phyloP scores from a whole-genome alignment of 2,329 filamentous ascomycete species.

The Fusarium citri region DNA sequence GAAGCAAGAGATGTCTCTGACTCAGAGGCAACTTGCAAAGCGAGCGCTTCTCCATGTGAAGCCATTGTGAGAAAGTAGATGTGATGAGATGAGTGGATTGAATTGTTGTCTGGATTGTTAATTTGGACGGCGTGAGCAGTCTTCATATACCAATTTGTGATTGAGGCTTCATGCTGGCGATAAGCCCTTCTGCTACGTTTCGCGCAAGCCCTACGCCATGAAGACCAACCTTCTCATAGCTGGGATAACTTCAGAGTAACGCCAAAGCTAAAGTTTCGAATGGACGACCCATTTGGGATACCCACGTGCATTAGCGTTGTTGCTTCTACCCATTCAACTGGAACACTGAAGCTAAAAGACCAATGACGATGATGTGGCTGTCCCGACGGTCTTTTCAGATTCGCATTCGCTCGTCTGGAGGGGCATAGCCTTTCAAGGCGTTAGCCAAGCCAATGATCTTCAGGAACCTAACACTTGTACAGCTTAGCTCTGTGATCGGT shows the following conservation, averaged over 20 bases:
- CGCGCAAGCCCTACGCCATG: background rate
- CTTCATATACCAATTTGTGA: background rate
- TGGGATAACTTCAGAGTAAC: background rate
- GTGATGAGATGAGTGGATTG: too few relatives aligned
- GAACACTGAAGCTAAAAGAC: background rate
- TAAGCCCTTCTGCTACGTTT: background rate
- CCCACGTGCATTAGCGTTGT: background rate
- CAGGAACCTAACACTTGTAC: accelerated
- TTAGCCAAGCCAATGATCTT: background rate
- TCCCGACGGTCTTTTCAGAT: background rate
- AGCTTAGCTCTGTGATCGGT: background rate
- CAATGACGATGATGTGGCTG: background rate
- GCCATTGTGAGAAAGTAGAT: background rate
- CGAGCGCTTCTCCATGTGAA: background rate
- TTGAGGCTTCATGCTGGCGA: background rate
- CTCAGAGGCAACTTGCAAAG: background rate
- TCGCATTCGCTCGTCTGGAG: background rate
- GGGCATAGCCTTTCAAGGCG: background rate
- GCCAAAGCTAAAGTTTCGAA: background rate
- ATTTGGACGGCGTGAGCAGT: background rate
- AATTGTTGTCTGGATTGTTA: background rate
- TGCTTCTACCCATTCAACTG: background rate
- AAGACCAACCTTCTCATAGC: background rate
- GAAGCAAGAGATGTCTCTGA: background rate
- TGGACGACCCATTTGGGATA: background rate